Percentiles rank a stretch among this genome's conserved stretches.
These are phyloP conservation scores for Coemansia sp. DNA, from an alignment of 192 early-diverging fungal species.

Conservation along the genomic window DNA sequence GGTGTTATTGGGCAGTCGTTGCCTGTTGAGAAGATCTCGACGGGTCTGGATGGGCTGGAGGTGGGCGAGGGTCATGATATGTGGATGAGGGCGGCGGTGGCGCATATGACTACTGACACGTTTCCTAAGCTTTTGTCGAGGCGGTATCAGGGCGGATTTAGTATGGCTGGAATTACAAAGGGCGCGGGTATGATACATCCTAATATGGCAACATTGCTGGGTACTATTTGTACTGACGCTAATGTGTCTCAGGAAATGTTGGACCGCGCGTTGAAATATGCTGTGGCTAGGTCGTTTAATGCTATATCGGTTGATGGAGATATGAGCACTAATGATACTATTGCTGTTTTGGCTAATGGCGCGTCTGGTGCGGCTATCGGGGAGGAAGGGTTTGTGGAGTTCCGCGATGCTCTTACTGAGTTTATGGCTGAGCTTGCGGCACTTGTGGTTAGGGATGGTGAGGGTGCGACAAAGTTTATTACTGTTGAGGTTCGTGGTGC, in stretches of 20 bases:
- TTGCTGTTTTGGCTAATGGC: slow-evolving; percentile 88
- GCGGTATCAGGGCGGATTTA: slow-evolving; percentile 23
- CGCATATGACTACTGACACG: slow-evolving; percentile 98
- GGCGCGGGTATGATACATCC: slow-evolving; percentile 99
- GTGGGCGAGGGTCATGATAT: slow-evolving; percentile 62
- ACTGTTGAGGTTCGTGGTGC: slow-evolving; percentile 85
- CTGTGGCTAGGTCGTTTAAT: slow-evolving; percentile 93
- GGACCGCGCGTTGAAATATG: slow-evolving; percentile 72
- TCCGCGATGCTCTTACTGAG: slow-evolving; percentile 72
- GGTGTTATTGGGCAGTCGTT: slow-evolving; percentile 95
- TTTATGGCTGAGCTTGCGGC: slow-evolving; percentile 88
- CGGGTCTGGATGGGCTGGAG: slow-evolving; percentile 60
- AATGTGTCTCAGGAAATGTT: slow-evolving; percentile 66
- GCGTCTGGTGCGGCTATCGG: slow-evolving; percentile 28
- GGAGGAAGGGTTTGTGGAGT: slow-evolving; percentile 63
- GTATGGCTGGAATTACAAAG: slow-evolving; percentile 95
- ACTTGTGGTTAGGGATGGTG: slow-evolving; percentile 92
- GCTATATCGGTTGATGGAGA: slow-evolving; percentile 95
- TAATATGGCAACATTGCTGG: slow-evolving; percentile 96
- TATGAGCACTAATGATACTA: slow-evolving; percentile 96
- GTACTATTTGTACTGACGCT: slow-evolving; percentile 85
- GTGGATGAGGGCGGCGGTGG: slow-evolving; percentile 83
- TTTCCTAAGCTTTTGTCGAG: slow-evolving; percentile 89
- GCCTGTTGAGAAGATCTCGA: slow-evolving; percentile 78
- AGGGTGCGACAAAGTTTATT: slow-evolving; percentile 97